Conservation (phyloP, 2,329 filamentous ascomycete species). For the Nigrospora oryzae region DNA sequence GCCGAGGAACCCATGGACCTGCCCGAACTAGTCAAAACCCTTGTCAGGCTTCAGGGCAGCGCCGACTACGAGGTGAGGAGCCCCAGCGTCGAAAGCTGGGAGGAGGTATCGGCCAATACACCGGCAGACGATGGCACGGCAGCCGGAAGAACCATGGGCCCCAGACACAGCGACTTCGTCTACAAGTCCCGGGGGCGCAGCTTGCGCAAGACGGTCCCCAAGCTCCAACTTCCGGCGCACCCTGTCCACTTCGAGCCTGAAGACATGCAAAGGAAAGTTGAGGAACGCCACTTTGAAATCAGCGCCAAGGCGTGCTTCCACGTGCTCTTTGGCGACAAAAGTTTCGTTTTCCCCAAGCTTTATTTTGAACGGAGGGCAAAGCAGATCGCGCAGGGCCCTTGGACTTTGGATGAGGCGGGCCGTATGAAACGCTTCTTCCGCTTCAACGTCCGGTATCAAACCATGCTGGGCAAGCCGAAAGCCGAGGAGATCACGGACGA, state of each 20-base stretch:
- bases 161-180: slow-evolving; percentile 23
- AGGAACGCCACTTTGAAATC: slow-evolving; percentile 79
- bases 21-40: slow-evolving; percentile 59
- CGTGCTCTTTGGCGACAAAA: slow-evolving; percentile 93
- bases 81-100: slow-evolving; percentile 83
- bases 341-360: slow-evolving; percentile 83
- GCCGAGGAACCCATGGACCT: slow-evolving; percentile 61
- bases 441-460: slow-evolving; percentile 64
- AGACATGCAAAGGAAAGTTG: slow-evolving; percentile 66
- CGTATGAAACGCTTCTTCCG: slow-evolving; percentile 71
- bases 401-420: slow-evolving; percentile 62
- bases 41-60: slow-evolving; percentile 67
- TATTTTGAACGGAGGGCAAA: slow-evolving; percentile 76
- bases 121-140: slow-evolving; percentile 51
- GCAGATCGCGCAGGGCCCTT: slow-evolving; percentile 79
- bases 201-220: slow-evolving; percentile 40
- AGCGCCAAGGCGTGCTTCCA: slow-evolving; percentile 94
- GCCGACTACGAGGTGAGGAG: slow-evolving; percentile 49
- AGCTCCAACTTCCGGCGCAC: slow-evolving; percentile 74
- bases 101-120: slow-evolving; percentile 60
- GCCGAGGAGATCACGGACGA: slow-evolving; percentile 64
- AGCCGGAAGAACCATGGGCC: slow-evolving; percentile 27
- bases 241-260: slow-evolving; percentile 79
- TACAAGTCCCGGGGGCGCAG: slow-evolving; percentile 25
- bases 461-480: slow-evolving; percentile 55